Percentiles rank a stretch among this genome's conserved stretches.
These are phyloP conservation scores for Sugiyamaella floridensis DNA, from an alignment of 805 yeast genomes.

Conservation along the genomic window DNA sequence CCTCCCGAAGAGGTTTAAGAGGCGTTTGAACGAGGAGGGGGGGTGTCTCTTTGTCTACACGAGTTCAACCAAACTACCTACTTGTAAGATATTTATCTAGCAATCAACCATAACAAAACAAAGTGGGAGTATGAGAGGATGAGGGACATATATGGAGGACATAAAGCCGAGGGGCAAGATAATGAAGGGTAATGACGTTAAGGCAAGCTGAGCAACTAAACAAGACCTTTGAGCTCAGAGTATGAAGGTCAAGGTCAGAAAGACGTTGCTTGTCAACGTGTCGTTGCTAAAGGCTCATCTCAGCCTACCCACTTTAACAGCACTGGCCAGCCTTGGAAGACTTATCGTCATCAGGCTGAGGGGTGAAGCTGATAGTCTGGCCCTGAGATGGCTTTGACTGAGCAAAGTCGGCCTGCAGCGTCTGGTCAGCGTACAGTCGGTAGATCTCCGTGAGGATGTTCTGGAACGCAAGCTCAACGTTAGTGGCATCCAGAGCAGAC, in stretches of 20 bases:
- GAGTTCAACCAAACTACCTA: too few species aligned
- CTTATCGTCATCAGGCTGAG: conserved; percentile 80
- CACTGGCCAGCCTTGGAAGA: conserved; percentile 16
- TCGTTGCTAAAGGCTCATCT: neutral
- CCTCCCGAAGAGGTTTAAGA: conserved; percentile 12
- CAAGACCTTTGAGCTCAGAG: neutral
- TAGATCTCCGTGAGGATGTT: conserved; percentile 88
- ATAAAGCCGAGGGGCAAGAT: too few species aligned
- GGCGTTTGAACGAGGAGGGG: neutral
- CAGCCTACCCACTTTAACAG: conserved; percentile 14
- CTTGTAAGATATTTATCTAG: neutral
- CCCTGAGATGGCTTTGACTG: conserved; percentile 65
- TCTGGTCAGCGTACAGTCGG: conserved; percentile 93
- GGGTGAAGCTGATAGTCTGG: conserved; percentile 87
- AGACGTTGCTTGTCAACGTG: too few species aligned
- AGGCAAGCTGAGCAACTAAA: neutral
- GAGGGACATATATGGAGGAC: too few species aligned
- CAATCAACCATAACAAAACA: neutral
- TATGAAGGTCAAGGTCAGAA: neutral
- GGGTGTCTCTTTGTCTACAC: too few species aligned
- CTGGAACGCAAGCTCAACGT: conserved; percentile 91
- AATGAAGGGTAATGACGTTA: too few species aligned
- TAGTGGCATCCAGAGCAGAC: conserved; percentile 80
- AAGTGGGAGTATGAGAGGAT: too few species aligned
- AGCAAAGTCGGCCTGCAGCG: conserved; percentile 70